phyloP scores from a whole-genome alignment of 2,329 filamentous ascomycete species.

The Arthrobotrys pseudoclavata region DNA sequence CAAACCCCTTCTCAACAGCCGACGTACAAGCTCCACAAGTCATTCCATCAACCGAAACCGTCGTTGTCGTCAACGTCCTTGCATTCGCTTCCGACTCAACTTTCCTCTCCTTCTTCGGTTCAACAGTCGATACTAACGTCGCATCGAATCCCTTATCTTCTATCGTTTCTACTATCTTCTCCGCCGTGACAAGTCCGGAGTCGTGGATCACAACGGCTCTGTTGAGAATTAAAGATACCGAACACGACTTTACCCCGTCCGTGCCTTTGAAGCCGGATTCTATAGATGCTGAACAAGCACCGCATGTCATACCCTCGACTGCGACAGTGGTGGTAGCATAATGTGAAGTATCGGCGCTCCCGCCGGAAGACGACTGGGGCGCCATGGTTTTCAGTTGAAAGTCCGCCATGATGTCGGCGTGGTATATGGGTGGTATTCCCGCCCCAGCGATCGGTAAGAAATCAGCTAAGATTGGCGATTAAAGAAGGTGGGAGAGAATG shows the following conservation, averaged over 20 bases:
- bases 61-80: constrained; percentile 82
- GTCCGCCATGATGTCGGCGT: constrained; percentile 47
- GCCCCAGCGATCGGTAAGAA: constrained; percentile 29
- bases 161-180: constrained; percentile 68
- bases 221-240: constrained; percentile 93
- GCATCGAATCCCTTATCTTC: constrained; percentile 93
- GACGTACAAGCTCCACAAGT: constrained; percentile 95
- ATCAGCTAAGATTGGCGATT: constrained; percentile 7
- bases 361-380: constrained; percentile 45
- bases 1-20: constrained; percentile 92
- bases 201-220: constrained; percentile 90
- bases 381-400: constrained; percentile 54
- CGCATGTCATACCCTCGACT: constrained; percentile 95
- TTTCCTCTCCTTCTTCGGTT: constrained; percentile 37
- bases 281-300: constrained; percentile 87
- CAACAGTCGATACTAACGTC: constrained; percentile 78
- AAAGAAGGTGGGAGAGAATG: constrained; percentile 6
- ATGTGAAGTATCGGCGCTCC: constrained; percentile 6
- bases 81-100: constrained; percentile 13
- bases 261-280: constrained; percentile 84
- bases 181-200: constrained; percentile 65
- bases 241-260: constrained; percentile 86
- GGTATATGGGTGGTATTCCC: constrained; percentile 20
- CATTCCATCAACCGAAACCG: constrained; percentile 89
- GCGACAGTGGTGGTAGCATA: constrained; percentile 82